Evolutionary conservation across 805 yeast genomes (phyloP), one percentile per base, ranked within the genome.

Genomic region (Spathaspora gorwiae): DNA sequence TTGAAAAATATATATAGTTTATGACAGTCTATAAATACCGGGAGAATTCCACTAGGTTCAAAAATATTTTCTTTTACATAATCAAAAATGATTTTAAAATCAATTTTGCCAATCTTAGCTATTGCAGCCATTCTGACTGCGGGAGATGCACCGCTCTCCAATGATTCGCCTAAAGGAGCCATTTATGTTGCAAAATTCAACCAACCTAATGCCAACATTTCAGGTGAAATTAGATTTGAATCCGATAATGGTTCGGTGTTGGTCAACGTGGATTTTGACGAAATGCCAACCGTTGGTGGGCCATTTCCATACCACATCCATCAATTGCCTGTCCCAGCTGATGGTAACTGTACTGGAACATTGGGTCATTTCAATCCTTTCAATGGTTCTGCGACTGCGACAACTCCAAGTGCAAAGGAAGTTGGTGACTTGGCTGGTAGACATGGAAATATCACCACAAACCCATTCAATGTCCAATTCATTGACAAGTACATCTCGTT

Each of bases 281-380:
- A 59, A 27, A 64, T 70, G 51, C 75, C 74, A 9, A 31, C 48
- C 12, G 27, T 48, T 3, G 71, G 71, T 24, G 73, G 72, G 13
- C 72, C 73, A 26, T 70, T 68, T 61, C 45, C 56, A 34, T 70
- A 70, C 62, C 73, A 68, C 51, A 59, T 70, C 46, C 73, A 70
- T 53, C 56, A 61, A 43, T 42, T 47, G 31, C 62, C 70, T 11
- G 72, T 70, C 33, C 74, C 75, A 10, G 34, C 61, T 6, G 55
- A 63, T 43, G 74, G 71, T 11, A 59, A 64, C 44, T 70, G 73
- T 51, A 54, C 61, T n/a, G 73, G 61, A 36, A 66, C 75, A 12
- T 46, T 45, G 37, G 59, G 46, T 26, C 70, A 65, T 56, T 64
- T 70, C 49, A 62, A 70, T 54, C 75, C 75, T 13, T 70, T 57